Evolutionary conservation across 306 rosid genomes (phyloP).

Genomic region (Vigna trinervia): DNA sequence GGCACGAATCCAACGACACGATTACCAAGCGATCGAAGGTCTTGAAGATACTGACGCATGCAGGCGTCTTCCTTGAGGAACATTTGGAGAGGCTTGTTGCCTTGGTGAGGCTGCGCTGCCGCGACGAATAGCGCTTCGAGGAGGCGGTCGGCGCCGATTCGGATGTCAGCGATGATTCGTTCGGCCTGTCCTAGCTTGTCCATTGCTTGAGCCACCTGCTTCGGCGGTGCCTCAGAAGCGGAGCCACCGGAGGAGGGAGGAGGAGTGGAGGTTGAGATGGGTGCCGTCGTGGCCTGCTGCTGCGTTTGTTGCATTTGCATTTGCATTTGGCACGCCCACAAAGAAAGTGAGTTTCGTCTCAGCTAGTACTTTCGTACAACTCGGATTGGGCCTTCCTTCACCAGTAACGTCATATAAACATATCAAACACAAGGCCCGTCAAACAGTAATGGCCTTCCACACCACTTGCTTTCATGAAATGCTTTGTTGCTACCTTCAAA

Average conservation of each 20-base stretch:
- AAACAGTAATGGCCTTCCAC: background rate
- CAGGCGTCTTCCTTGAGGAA: constrained; percentile 79
- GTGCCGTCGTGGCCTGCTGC: constrained; percentile 47
- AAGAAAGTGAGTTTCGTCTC: background rate
- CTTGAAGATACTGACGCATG: constrained; percentile 85
- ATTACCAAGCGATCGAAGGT: constrained; percentile 84
- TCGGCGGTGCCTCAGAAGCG: constrained; percentile 85
- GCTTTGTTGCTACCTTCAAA: too few relatives aligned
- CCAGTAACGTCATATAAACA: background rate
- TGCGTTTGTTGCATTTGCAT: constrained; percentile 59
- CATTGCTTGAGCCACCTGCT: constrained; percentile 92
- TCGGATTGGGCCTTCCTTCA: constrained; percentile 37
- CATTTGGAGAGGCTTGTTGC: constrained; percentile 67
- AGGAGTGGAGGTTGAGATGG: constrained; percentile 51
- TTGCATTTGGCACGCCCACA: constrained; percentile 27
- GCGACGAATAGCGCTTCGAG: constrained; percentile 82
- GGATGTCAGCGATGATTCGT: constrained; percentile 80
- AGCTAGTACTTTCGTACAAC: constrained; percentile 43
- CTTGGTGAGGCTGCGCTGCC: constrained; percentile 76
- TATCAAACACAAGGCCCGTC: background rate
- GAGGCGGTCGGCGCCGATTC: constrained; percentile 91
- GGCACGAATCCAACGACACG: background rate
- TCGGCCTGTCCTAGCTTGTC: constrained; percentile 84
- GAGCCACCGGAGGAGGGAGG: constrained; percentile 49
- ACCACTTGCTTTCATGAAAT: background rate